Base-by-base conservation (phyloP, 352 stramenopile species). In the Pythium brachiatum region DNA sequence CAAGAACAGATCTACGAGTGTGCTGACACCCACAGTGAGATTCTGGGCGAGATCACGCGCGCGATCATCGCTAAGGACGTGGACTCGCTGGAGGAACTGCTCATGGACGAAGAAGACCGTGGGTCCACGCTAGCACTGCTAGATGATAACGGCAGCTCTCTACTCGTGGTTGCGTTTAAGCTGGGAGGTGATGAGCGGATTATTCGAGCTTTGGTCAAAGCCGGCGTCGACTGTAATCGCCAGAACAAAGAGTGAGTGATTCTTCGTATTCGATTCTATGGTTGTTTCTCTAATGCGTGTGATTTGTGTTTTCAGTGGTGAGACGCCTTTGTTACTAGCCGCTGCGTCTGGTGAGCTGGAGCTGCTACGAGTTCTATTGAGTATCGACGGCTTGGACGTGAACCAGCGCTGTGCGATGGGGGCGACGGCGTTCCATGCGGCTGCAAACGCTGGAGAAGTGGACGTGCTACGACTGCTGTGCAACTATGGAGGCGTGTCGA, bases 391-490 rank as follows among this genome's bases (percentile, higher is more conserved):
- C 1, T 73, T 88, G 23, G 57, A 75, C 36, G 63, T 86, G 2
- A 75, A 90, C 53, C 66, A 81, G 56, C 53, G 61, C 2, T 86
- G 74, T 21, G 61, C 66, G 46, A 57, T 83, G 16, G 82, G 80
- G 13, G 74, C 72, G 7, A 86, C 78, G 20, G 77, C 76, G 3
- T 74, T 92, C 43, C 80, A 87, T 47, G 80, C 70, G 18, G 82
- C 82, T 0, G 76, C 80, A 1, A 88, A 86, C 48, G 78, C 76
- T 29, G 80, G 82, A 6, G 75, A 88, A n/a, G 60, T 78, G 7
- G 48, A 64, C 20, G 73, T 82, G 55, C 32, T 92, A 11, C 72
- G 86, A 27, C n/a, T 82, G 31, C 50, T 92, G 9, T 79, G 70
- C 20, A 68, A 75, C n/a, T 55, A 73, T 26, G 80, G 82, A 0